Percentiles rank a stretch among this genome's conserved stretches.
Conservation (phyloP, 768 basidiomycete species). For the Russula earlei region DNA sequence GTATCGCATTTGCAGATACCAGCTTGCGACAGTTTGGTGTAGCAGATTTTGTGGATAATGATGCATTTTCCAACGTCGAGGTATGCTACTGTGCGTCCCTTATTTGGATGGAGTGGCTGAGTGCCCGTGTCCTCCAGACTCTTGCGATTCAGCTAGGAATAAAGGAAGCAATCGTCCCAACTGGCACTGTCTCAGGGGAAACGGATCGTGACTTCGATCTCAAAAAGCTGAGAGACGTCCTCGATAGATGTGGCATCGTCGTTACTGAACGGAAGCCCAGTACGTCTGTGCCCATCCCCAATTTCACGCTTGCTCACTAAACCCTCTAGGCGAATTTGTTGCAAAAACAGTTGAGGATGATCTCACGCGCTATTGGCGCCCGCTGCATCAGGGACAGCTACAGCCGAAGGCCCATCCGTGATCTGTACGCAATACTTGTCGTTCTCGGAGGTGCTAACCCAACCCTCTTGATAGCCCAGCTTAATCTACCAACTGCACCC, state of each 20-base stretch:
- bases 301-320: background rate
- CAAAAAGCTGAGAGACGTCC: constrained; percentile 72
- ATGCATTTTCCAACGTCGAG: constrained; percentile 92
- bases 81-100: constrained; percentile 32
- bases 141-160: constrained; percentile 92
- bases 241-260: constrained; percentile 87
- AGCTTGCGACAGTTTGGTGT: constrained; percentile 79
- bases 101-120: background rate
- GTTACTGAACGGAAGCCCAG: constrained; percentile 85
- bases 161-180: constrained; percentile 87
- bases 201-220: constrained; percentile 83
- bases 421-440: constrained; percentile 5
- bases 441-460: background rate
- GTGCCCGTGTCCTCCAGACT: constrained; percentile 42
- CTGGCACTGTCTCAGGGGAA: constrained; percentile 58
- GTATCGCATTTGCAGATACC: constrained; percentile 88
- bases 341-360: constrained; percentile 19
- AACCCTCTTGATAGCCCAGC: constrained; percentile 47
- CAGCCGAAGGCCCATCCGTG: constrained; percentile 4
- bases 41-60: constrained; percentile 88
- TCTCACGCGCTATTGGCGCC: constrained; percentile 13
- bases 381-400: background rate
- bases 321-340: constrained; percentile 67
- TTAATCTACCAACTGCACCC: constrained; percentile 67
- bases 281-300: no score